Conservation (phyloP, 139 green algal species). For the Axilococcus clingmanii region DNA sequence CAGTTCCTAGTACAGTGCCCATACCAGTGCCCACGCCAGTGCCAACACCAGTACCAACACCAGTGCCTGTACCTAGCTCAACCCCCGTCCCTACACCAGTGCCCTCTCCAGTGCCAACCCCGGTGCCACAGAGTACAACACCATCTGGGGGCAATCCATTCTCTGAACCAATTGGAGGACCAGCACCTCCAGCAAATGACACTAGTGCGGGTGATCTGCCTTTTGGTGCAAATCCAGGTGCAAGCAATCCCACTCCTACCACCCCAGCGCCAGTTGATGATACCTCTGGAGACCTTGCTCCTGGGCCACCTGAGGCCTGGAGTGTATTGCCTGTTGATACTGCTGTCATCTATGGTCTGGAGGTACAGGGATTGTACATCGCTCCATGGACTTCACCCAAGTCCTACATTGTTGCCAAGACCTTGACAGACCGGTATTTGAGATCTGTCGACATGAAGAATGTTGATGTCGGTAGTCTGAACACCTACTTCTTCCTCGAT, state of each 20-base stretch:
- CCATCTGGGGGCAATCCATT: too few species aligned
- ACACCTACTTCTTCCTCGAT: not conserved
- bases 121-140: too few species aligned
- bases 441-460: slow-evolving; percentile 2
- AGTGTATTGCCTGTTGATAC: slow-evolving; percentile 4
- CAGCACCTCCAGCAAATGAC: too few species aligned
- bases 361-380: not conserved
- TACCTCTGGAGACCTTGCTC: not conserved
- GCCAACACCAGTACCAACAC: not conserved
- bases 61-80: not conserved
- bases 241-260: too few species aligned
- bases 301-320: slow-evolving; percentile 5
- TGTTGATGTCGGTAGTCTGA: slow-evolving; percentile 1
- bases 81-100: not conserved
- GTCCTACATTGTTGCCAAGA: slow-evolving; percentile 4
- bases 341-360: slow-evolving; percentile 7
- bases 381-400: slow-evolving; percentile 10
- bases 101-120: slow-evolving; percentile 1
- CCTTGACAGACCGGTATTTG: not conserved
- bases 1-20: too few species aligned
- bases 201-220: not conserved
- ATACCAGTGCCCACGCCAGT: too few species aligned
- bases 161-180: too few species aligned
- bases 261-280: too few species aligned
- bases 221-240: not conserved